Percentiles rank a stretch among this genome's conserved stretches.
Evolutionary conservation across 2,329 filamentous ascomycete species (phyloP).

Genomic region (Phyllosticta paracitricarpa): DNA sequence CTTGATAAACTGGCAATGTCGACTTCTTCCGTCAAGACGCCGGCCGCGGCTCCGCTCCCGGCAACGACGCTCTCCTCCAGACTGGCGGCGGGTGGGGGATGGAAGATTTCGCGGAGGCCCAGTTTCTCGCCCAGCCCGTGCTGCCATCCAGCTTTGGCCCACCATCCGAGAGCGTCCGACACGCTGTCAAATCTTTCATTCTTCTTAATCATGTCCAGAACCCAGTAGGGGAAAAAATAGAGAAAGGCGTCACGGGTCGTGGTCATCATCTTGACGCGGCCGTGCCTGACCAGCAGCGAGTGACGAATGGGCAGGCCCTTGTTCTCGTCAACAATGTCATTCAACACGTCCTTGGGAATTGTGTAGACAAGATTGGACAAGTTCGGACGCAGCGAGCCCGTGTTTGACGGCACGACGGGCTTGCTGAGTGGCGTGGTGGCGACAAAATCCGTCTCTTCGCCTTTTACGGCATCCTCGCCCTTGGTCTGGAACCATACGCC

Average conservation of each 20-base stretch:
- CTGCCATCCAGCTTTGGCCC: conserved; percentile 93
- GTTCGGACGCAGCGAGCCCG: conserved; percentile 55
- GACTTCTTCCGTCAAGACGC: conserved; percentile 41
- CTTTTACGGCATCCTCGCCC: conserved; percentile 65
- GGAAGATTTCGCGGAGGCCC: conserved; percentile 56
- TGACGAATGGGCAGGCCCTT: conserved; percentile 66
- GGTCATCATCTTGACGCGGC: conserved; percentile 68
- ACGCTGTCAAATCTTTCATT: conserved; percentile 82
- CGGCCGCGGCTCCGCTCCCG: conserved; percentile 11
- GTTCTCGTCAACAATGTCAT: conserved; percentile 68
- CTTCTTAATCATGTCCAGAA: conserved; percentile 68
- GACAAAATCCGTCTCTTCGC: conserved; percentile 88
- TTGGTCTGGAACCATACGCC: conserved; percentile 89
- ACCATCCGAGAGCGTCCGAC: conserved; percentile 84
- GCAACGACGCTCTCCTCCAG: conserved; percentile 31
- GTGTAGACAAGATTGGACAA: conserved; percentile 75
- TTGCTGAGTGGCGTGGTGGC: conserved; percentile 60
- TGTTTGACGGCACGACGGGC: conserved; percentile 47
- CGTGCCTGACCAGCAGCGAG: conserved; percentile 63
- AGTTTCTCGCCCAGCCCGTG: conserved; percentile 69
- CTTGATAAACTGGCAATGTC: conserved; percentile 44
- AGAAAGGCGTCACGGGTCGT: conserved; percentile 86
- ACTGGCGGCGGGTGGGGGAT: conserved; percentile 23
- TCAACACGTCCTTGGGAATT: conserved; percentile 80
- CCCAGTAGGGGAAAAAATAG: conserved; percentile 88